Percentiles rank a stretch among this genome's conserved stretches.
Conservation (phyloP, 306 rosid species). For the Heteromeles arbutifolia region DNA sequence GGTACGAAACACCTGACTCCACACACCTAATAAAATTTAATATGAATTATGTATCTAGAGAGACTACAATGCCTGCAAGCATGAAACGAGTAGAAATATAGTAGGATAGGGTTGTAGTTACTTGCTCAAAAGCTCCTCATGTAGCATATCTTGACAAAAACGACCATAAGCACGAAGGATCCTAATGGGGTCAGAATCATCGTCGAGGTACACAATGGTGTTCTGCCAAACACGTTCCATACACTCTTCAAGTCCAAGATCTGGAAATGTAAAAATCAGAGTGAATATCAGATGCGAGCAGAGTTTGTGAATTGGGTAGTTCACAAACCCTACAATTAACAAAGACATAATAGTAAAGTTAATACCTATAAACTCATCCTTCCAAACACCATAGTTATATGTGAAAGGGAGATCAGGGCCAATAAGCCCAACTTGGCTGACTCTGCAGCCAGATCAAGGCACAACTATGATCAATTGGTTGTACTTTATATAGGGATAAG, state of each 20-base stretch:
- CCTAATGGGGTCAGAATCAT: constrained; percentile 50
- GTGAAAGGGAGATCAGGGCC: constrained; percentile 98
- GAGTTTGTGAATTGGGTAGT: not conserved
- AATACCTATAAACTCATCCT: constrained; percentile 90
- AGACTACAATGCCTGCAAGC: constrained; percentile 2
- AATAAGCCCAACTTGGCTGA: constrained; percentile 86
- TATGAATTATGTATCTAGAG: constrained; percentile 5
- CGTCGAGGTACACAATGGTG: constrained; percentile 75
- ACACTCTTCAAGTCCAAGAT: constrained; percentile 91
- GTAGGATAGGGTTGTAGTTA: not conserved
- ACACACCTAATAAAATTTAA: constrained; percentile 73
- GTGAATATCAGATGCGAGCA: constrained; percentile 1
- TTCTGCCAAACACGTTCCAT: constrained; percentile 98
- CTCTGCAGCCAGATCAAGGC: constrained; percentile 96
- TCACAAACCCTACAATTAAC: no score
- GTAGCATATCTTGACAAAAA: constrained; percentile 73
- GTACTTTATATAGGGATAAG: no score
- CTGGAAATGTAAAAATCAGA: constrained; percentile 36
- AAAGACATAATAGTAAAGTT: not conserved
- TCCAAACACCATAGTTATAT: constrained; percentile 96
- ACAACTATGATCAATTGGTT: no score
- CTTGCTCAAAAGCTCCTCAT: constrained; percentile 68
- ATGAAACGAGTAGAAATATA: not conserved
- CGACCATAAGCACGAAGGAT: constrained; percentile 89
- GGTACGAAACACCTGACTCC: constrained; percentile 97